Base-by-base conservation (phyloP, 1,284 basidiomycete genomes). In the Ceratobasidium sp. region DNA sequence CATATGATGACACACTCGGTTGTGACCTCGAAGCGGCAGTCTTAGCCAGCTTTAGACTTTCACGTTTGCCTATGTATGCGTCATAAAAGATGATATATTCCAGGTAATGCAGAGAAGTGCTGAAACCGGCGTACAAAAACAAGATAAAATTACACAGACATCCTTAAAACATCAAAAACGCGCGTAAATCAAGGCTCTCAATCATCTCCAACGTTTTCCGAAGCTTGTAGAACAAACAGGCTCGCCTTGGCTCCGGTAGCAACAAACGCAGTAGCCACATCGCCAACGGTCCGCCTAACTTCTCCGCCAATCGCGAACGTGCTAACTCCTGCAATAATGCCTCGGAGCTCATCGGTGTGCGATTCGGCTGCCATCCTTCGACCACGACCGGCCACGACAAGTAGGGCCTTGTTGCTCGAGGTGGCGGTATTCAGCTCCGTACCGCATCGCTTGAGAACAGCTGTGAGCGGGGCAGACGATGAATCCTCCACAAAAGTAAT, bases 221-320 rank as follows among this genome's bases (percentile, higher is more conserved):
- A 33, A 56, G 92, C 90, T 85, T 95, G 94, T 69, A 95, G 83
- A 7, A 95, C 92, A 67, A 94, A 86, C 78, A 94, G 84, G 62
- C 91, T 93, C 2, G 90, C 88, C 56, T 88, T 88, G 73, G 87
- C 86, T 1, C 91, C 89, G 0, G 89, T 87, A 7, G 92, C 82
- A 13, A 87, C 83, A 77, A 86, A 81, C 12, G 83, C 85, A 7
- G 85, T 85, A 3, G 84, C 85, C 0, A 84, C 81, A 79, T 88
- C 87, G 12, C 87, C 87, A 0, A 88, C 81, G 3, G 87, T 87
- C 82, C 87, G 86, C 66, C 87, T 81, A 57, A 88, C 83, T 80
- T 88, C 87, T 9, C 86, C 86, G 12, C 85, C 85, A 20, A 85
- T 83, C 87, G 0, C 95, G 94, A 13, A 89, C 84, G 17, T 96